phyloP scores from a whole-genome alignment of 176 grass and related monocot species.

The Carex littledalei region DNA sequence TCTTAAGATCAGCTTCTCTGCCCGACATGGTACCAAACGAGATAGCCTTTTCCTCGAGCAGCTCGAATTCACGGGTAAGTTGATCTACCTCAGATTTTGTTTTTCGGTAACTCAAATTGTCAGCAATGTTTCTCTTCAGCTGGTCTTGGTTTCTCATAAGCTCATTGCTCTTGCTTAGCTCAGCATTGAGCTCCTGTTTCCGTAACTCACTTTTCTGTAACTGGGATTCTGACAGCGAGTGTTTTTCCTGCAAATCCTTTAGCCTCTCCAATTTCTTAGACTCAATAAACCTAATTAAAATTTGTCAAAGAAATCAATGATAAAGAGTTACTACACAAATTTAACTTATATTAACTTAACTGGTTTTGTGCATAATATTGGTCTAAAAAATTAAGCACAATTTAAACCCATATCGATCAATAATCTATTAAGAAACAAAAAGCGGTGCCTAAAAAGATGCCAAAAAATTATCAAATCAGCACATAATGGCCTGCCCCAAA shows the following conservation, averaged over 20 bases:
- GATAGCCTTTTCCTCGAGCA: constrained; percentile 57
- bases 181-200: constrained; percentile 44
- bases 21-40: constrained; percentile 67
- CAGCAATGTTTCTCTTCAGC: constrained; percentile 94
- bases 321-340: not conserved
- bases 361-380: not conserved
- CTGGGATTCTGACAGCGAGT: constrained; percentile 31
- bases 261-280: constrained; percentile 67
- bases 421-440: constrained; percentile 11
- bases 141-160: constrained; percentile 69
- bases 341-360: not conserved
- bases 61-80: constrained; percentile 71
- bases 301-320: constrained; percentile 6
- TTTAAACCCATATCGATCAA: not conserved
- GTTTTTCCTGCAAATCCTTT: constrained; percentile 57
- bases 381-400: not conserved
- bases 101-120: constrained; percentile 90
- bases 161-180: constrained; percentile 76
- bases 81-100: constrained; percentile 78
- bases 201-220: constrained; percentile 42
- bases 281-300: constrained; percentile 56
- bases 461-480: not conserved
- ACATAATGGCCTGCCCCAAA: not conserved
- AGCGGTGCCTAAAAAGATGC: not conserved
- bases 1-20: constrained; percentile 79